These are phyloP conservation scores for Candida sp. DNA, from an alignment of 1,139 yeast species.

Conservation along the genomic window DNA sequence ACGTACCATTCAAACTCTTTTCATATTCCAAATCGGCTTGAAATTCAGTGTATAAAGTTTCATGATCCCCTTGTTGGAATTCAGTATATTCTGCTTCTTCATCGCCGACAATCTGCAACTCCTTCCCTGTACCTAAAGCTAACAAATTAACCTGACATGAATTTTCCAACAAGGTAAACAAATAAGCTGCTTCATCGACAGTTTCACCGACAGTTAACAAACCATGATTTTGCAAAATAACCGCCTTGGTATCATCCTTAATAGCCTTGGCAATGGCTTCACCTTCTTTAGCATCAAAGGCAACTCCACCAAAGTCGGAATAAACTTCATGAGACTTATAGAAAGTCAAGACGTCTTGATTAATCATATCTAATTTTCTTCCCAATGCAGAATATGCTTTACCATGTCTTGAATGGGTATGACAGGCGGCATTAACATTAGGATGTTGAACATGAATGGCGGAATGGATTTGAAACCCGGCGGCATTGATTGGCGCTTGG, in stretches of 20 bases:
- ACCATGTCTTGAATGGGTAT: slow-evolving; percentile 72
- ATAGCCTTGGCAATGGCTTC: slow-evolving; percentile 60
- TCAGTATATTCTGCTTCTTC: slow-evolving; percentile 71
- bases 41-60: slow-evolving; percentile 67
- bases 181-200: slow-evolving; percentile 80
- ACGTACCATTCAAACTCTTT: slow-evolving; percentile 17
- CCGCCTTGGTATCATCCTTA: slow-evolving; percentile 56
- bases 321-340: slow-evolving; percentile 68
- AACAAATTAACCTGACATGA: slow-evolving; percentile 69
- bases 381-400: slow-evolving; percentile 76
- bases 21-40: slow-evolving; percentile 53
- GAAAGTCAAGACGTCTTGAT: slow-evolving; percentile 72
- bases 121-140: slow-evolving; percentile 51
- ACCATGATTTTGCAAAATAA: slow-evolving; percentile 77
- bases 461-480: slow-evolving; percentile 79
- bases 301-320: slow-evolving; percentile 75
- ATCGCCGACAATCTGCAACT: slow-evolving; percentile 43
- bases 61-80: slow-evolving; percentile 61
- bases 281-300: slow-evolving; percentile 73
- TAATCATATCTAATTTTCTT: slow-evolving; percentile 69
- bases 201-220: slow-evolving; percentile 73
- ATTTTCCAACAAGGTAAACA: slow-evolving; percentile 66
- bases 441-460: slow-evolving; percentile 77
- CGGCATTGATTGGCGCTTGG: slow-evolving; percentile 66
- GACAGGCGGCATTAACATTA: slow-evolving; percentile 80